Evolutionary conservation across 805 yeast genomes (phyloP).

Genomic region (Ogataea nakhonphanomensis): DNA sequence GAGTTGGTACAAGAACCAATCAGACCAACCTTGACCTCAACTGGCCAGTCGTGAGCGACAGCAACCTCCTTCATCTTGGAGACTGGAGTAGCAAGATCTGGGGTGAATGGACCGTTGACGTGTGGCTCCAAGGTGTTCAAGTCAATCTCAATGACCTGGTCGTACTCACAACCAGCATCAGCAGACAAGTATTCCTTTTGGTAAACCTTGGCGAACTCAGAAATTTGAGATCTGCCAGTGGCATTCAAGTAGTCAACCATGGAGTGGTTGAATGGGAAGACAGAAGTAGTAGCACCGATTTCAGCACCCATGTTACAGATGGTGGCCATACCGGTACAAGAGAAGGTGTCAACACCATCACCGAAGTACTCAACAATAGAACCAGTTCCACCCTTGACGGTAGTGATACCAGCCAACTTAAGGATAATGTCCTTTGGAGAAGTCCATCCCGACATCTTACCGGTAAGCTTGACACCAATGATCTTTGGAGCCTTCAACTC

Average conservation of each 20-base stretch:
- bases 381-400: constrained; percentile 99
- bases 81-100: constrained; percentile 93
- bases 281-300: constrained; percentile 97
- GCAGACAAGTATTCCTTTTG: constrained; percentile 61
- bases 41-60: constrained; percentile 78
- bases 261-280: constrained; percentile 78
- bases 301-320: constrained; percentile 99
- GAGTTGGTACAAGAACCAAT: constrained; percentile 99
- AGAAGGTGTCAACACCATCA: constrained; percentile 86
- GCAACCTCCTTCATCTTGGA: constrained; percentile 76
- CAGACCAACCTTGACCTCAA: constrained; percentile 81
- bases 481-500: constrained; percentile 96
- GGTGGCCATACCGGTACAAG: constrained; percentile 99
- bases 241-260: constrained; percentile 63
- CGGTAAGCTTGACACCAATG: constrained; percentile 92
- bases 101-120: constrained; percentile 97
- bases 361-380: constrained; percentile 95
- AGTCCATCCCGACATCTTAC: constrained; percentile 90
- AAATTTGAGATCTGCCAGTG: constrained; percentile 80
- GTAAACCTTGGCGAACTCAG: constrained; percentile 60
- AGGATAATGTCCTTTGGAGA: constrained; percentile 96
- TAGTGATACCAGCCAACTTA: constrained; percentile 87
- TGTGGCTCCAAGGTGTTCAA: constrained; percentile 87
- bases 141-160: constrained; percentile 87
- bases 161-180: constrained; percentile 87